Base-by-base conservation (phyloP, 1,284 basidiomycete genomes). In the Athelia psychrophila region DNA sequence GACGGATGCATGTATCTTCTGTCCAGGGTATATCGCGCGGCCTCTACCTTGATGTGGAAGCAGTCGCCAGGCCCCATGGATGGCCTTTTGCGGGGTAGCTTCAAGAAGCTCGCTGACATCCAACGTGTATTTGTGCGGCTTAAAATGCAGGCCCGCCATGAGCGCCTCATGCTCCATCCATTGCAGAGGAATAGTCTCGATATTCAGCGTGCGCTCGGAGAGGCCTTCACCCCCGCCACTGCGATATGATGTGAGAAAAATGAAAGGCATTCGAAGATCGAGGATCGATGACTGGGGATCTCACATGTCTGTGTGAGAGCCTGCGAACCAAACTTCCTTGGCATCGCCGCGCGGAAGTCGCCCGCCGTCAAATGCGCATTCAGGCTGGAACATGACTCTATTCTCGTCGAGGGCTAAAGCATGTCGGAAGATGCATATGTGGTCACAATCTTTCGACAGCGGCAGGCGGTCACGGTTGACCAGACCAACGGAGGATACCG, bases 311-410 rank as follows among this genome's bases (percentile, higher is more conserved):
- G 59, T 57, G 47, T 60, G 59, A 15, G 51, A 52, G n/a, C 59
- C 60, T 22, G 56, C 47, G 40, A 60, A 62, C 60, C 60, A 62
- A 15, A 62, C 60, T 50, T 62, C 60, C 45, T 62, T 59, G 9
- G 38, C 44, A 15, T n/a, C 12, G 15, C 5, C 1, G 10, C 5
- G 18, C 40, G 18, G 18, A 5, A 16, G 40, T 5, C 40, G 18
- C 18, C 22, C 22, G 22, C 38, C 48, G 18, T 48, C 48, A 15
- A 32, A 48, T 9, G 47, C 30, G 30, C 54, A 59, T 51, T 69
- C 67, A 4, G 65, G 63, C 50, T 63, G 57, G 53, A 67, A 67
- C 48, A 64, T 64, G 36, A 60, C 62, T 10, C 64, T 59, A n/a
- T 58, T 56, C 48, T 67, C 65, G 49, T 67, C 64, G 2, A 66